phyloP scores from a whole-genome alignment of 371 early-diverging fungal genomes.

The Apophysomyces trapeziformis region DNA sequence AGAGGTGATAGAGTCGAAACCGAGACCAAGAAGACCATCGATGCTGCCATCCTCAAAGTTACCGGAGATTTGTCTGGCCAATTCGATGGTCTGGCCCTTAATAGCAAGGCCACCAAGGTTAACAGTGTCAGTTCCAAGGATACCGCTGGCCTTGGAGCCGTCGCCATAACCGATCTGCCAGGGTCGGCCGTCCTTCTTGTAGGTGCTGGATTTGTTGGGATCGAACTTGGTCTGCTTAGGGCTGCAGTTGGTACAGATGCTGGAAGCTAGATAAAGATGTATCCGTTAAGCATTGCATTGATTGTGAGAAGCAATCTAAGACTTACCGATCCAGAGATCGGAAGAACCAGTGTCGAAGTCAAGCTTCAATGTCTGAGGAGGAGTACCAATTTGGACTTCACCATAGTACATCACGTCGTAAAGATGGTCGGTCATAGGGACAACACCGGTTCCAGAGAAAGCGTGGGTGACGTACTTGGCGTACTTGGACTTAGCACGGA shows the following conservation, averaged over 20 bases:
- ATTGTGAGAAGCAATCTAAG: neutral
- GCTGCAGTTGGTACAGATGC: slow-evolving; percentile 16
- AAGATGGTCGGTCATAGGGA: slow-evolving; percentile 26
- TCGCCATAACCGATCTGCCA: slow-evolving; percentile 51
- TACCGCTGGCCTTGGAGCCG: slow-evolving; percentile 44
- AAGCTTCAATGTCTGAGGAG: slow-evolving; percentile 66
- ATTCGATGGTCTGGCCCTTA: slow-evolving; percentile 40
- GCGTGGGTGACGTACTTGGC: slow-evolving; percentile 5
- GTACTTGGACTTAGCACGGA: slow-evolving; percentile 25
- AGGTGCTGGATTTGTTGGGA: slow-evolving; percentile 28
- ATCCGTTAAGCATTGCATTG: neutral
- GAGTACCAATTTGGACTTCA: slow-evolving; percentile 65
- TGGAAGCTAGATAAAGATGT: slow-evolving; percentile 15
- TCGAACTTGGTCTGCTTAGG: slow-evolving; percentile 21
- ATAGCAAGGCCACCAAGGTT: slow-evolving; percentile 46
- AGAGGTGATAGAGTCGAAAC: slow-evolving; percentile 38
- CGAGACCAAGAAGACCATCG: slow-evolving; percentile 53
- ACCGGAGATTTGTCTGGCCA: slow-evolving; percentile 35
- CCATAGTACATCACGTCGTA: slow-evolving; percentile 58
- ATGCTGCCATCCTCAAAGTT: slow-evolving; percentile 39
- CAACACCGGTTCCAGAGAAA: slow-evolving; percentile 14
- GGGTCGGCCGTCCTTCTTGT: slow-evolving; percentile 30
- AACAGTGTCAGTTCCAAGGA: slow-evolving; percentile 41
- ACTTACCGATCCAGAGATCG: slow-evolving; percentile 60
- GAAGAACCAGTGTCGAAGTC: slow-evolving; percentile 78